Evolutionary conservation across 805 yeast genomes (phyloP).

Genomic region (Lachancea sp.): DNA sequence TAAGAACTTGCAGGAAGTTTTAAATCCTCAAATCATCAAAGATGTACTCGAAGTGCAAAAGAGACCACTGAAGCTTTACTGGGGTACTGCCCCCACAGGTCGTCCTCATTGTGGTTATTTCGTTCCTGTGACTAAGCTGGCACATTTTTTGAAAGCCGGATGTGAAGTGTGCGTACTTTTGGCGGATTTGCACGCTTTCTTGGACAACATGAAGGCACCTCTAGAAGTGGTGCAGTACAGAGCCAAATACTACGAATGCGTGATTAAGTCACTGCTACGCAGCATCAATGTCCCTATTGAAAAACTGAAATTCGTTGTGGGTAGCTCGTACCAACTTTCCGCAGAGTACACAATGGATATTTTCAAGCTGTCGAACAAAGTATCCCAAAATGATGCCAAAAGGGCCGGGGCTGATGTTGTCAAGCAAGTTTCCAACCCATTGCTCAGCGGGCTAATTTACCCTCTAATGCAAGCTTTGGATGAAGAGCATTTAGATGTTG

Average conservation of each 20-base stretch:
- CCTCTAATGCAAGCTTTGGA: slow-evolving; percentile 99
- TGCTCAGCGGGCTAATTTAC: slow-evolving; percentile 86
- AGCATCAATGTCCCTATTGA: slow-evolving; percentile 92
- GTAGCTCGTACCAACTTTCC: slow-evolving; percentile 81
- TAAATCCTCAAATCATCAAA: slow-evolving; percentile 81
- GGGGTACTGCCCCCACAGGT: slow-evolving; percentile 99
- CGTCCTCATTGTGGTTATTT: slow-evolving; percentile 98
- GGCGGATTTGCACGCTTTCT: slow-evolving; percentile 94
- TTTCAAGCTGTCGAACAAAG: slow-evolving; percentile 75
- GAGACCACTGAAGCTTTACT: slow-evolving; percentile 80
- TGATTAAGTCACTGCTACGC: slow-evolving; percentile 76
- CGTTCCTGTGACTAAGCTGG: slow-evolving; percentile 95
- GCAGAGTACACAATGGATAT: slow-evolving; percentile 82
- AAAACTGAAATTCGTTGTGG: slow-evolving; percentile 72
- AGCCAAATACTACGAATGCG: slow-evolving; percentile 79
- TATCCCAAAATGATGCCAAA: slow-evolving; percentile 92
- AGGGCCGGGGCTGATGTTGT: slow-evolving; percentile 99
- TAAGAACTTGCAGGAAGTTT: slow-evolving; percentile 82
- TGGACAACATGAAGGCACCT: slow-evolving; percentile 98
- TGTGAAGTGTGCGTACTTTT: slow-evolving; percentile 86
- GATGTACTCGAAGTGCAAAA: slow-evolving; percentile 74
- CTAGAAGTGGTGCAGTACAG: slow-evolving; percentile 84
- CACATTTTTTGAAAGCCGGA: slow-evolving; percentile 92
- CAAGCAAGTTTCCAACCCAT: slow-evolving; percentile 92
- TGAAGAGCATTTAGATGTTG: slow-evolving; percentile 81